Conservation (phyloP, 2,329 filamentous ascomycete species). For the Atkinsonella hypoxylon region DNA sequence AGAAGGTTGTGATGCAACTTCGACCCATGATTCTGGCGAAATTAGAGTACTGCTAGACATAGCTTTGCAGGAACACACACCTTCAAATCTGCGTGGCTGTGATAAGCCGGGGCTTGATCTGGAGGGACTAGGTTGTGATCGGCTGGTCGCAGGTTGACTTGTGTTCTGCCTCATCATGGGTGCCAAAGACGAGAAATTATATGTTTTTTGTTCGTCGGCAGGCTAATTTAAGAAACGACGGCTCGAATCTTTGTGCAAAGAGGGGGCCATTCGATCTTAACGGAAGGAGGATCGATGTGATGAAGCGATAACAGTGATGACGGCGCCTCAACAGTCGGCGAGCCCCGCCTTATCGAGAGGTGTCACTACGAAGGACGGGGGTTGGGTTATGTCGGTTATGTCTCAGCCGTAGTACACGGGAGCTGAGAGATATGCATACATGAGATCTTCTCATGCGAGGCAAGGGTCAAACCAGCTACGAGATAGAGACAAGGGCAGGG, state of each 20-base stretch:
- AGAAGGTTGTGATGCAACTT: constrained; percentile 83
- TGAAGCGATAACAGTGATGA: constrained; percentile 3
- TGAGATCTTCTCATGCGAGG: neutral
- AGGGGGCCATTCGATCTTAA: neutral
- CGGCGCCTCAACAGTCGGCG: neutral
- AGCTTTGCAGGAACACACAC: constrained; percentile 14
- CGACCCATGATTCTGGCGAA: constrained; percentile 81
- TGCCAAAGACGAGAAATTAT: neutral
- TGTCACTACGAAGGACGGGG: neutral
- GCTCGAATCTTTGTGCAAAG: neutral
- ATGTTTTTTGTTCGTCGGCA: neutral
- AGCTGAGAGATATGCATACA: neutral
- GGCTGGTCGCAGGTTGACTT: constrained; percentile 13
- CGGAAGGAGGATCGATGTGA: neutral
- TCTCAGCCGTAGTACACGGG: neutral
- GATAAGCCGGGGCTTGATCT: constrained; percentile 20
- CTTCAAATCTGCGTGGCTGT: constrained; percentile 24
- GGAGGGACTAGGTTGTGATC: constrained; percentile 14
- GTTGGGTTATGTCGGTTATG: neutral
- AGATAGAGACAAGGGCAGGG: neutral
- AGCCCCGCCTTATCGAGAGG: constrained; percentile 6
- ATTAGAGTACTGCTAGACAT: constrained; percentile 7
- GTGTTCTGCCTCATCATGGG: constrained; percentile 17
- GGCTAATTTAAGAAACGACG: neutral
- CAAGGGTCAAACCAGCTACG: too few species aligned